phyloP scores from a whole-genome alignment of 441 rosid genomes.

The Adansonia gregorii region DNA sequence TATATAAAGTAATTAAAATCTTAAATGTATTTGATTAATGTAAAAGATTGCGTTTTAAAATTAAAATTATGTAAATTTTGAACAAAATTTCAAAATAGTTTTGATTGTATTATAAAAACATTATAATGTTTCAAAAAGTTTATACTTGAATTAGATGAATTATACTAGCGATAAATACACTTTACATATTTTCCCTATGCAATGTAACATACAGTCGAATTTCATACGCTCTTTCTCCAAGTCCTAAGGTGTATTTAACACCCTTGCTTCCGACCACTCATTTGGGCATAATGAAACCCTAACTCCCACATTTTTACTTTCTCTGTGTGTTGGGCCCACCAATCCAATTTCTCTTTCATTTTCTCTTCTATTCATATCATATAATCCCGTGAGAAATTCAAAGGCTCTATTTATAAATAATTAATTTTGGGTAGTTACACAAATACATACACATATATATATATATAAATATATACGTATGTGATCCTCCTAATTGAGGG shows the following conservation, averaged over 20 bases:
- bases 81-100: no score
- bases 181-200: neutral
- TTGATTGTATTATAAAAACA: no score
- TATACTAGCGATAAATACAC: neutral
- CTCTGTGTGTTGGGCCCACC: neutral
- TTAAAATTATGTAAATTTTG: no score
- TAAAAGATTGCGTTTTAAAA: no score
- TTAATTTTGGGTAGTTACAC: constrained; percentile 8
- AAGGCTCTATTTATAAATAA: neutral
- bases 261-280: constrained; percentile 35
- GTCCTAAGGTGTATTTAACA: neutral
- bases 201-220: neutral
- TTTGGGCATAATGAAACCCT: constrained; percentile 39
- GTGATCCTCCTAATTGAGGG: constrained; percentile 28
- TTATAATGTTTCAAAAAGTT: neutral
- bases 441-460: no score
- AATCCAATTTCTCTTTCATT: constrained; percentile 19
- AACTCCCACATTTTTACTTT: constrained; percentile 33
- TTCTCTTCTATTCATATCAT: constrained; percentile 20
- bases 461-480: neutral
- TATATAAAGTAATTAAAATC: neutral
- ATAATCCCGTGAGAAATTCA: constrained; percentile 33
- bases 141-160: neutral
- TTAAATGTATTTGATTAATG: neutral
- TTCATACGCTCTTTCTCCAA: neutral